A percentile compares a stretch with the other conserved stretches of the same genome.
These are phyloP conservation scores for Umbelopsis ramanniana DNA, from an alignment of 192 early-diverging fungal species.

Conservation along the genomic window DNA sequence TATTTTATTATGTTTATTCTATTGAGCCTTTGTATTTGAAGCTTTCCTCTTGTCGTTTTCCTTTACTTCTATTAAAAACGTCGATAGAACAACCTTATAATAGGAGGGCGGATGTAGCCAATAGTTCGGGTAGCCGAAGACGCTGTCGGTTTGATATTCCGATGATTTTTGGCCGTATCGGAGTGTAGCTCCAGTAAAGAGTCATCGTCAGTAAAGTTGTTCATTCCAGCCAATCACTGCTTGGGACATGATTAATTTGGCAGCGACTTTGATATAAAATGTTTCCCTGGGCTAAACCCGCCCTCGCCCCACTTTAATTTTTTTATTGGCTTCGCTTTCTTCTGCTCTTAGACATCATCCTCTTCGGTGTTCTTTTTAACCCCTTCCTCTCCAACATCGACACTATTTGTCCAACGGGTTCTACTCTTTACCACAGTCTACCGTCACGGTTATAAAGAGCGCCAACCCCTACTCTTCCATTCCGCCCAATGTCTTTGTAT, in stretches of 20 bases:
- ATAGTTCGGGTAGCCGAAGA: too few relatives aligned
- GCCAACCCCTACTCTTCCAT: neutral
- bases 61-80: neutral
- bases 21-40: neutral
- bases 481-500: slow-evolving; percentile 8
- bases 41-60: neutral
- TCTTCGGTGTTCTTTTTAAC: neutral
- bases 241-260: neutral
- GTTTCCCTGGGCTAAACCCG: neutral
- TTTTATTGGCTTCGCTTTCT: neutral
- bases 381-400: neutral
- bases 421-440: neutral
- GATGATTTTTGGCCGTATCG: slow-evolving; percentile 16
- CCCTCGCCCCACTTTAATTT: neutral
- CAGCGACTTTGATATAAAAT: slow-evolving; percentile 8
- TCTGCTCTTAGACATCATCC: neutral
- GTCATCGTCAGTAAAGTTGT: slow-evolving; percentile 24
- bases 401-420: neutral
- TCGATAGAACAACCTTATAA: too few relatives aligned
- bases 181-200: neutral
- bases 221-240: slow-evolving; percentile 21
- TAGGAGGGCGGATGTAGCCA: too few relatives aligned
- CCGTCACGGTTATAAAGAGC: neutral
- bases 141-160: neutral
- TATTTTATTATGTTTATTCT: neutral